Evolutionary conservation across 805 yeast genomes (phyloP).

Genomic region (Kuraishia ogatae): DNA sequence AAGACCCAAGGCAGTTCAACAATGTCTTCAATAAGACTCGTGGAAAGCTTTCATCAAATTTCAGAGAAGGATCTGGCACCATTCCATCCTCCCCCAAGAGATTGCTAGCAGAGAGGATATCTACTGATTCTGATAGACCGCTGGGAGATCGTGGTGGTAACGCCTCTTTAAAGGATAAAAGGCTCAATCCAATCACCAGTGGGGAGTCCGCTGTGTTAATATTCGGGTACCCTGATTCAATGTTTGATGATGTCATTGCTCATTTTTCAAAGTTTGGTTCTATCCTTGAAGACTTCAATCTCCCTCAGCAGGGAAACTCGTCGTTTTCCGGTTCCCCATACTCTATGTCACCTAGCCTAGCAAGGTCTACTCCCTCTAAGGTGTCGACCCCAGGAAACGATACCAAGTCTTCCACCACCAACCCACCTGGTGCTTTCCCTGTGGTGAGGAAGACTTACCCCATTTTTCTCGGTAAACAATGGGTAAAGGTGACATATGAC

Average conservation of each 20-base stretch:
- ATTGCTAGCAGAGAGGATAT: not conserved
- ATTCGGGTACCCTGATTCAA: slow-evolving; percentile 80
- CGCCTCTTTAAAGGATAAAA: not conserved
- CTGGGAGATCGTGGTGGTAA: not conserved
- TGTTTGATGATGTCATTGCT: slow-evolving; percentile 56
- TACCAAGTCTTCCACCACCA: not conserved
- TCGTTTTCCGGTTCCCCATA: not conserved
- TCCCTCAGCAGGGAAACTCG: not conserved
- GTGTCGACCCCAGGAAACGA: not conserved
- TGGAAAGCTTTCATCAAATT: not conserved
- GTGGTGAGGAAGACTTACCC: slow-evolving; percentile 33
- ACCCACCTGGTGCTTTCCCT: slow-evolving; percentile 6
- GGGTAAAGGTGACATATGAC: slow-evolving; percentile 87
- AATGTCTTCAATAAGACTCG: slow-evolving; percentile 34
- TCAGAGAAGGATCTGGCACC: slow-evolving; percentile 10
- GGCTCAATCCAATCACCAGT: slow-evolving; percentile 8
- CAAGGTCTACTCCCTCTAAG: not conserved
- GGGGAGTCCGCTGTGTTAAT: slow-evolving; percentile 66
- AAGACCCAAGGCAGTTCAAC: slow-evolving; percentile 35
- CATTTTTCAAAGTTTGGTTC: slow-evolving; percentile 76
- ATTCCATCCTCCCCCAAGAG: slow-evolving; percentile 3
- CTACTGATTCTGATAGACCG: not conserved
- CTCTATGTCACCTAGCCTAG: not conserved
- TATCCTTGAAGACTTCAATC: slow-evolving; percentile 66
- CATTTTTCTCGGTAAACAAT: slow-evolving; percentile 74